Evolutionary conservation across 2,329 filamentous ascomycete genomes (phyloP), one percentile per base, ranked within the genome.

Genomic region (Colletotrichum sojae): DNA sequence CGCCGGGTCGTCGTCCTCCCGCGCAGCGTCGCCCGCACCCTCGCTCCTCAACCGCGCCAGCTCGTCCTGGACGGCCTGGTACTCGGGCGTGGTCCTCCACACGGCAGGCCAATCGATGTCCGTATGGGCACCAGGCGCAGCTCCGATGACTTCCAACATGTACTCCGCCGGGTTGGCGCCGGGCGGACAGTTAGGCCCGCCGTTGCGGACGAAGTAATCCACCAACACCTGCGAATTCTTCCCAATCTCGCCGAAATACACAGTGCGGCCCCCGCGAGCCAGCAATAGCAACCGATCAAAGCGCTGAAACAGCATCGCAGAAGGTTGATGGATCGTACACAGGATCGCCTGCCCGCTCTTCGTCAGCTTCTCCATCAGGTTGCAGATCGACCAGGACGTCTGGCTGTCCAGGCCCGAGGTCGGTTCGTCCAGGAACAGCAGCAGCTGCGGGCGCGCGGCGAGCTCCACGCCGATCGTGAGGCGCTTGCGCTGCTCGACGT

Each of bases 401-500:
- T 94, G 91, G 73, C 86, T 90, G 77, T 94, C 92, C 10, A 94
- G 84, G 76, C 92, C 92, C 8, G 91, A 93, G 4, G 92, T 94
- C 2, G 92, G 92, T 75, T 94, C 92, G 73, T 94, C 92, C 18
- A 94, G 83, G 82, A 94, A 94, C 15, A 94, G 85, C 54, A 94
- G 84, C 3, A 94, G 82, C 48, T 90, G 86, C 1, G 92, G 92
- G 75, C 91, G 92, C 1, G 92, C 92, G n/a, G 91, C 92, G 6
- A 94, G 82, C 76, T 94, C 92, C 3, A 94, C 91, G 75, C 91
- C 92, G 69, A 94, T 94, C 0, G 92, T 94, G 15, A 94, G 83
- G 71, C 91, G 87, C 57, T 84, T 84, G 6, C 82, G 74, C 66
- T 84, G 81, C 67, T 84, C 82, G 0, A 81, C 78, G 69, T 88